Evolutionary conservation across 208 protist genomes (phyloP).

Genomic region (Acanthamoeba castellanii): DNA sequence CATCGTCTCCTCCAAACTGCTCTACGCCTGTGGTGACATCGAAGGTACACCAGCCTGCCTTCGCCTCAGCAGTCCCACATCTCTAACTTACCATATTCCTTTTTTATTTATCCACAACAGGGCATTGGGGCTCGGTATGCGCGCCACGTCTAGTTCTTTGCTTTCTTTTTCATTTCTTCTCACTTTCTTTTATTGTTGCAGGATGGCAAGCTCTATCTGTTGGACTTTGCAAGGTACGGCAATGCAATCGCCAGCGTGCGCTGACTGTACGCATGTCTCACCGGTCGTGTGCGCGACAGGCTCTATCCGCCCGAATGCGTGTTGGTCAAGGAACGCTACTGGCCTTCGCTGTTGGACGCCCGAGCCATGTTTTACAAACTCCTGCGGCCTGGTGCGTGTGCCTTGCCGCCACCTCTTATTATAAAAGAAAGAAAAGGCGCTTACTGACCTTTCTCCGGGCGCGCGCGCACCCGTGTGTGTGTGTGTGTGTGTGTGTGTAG

Average conservation of each 20-base stretch:
- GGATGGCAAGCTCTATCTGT: constrained; percentile 54
- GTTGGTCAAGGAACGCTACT: not conserved
- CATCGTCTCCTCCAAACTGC: constrained; percentile 2
- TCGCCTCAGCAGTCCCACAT: not conserved
- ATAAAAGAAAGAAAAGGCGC: no score
- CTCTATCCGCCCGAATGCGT: constrained; percentile 40
- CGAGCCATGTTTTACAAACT: constrained; percentile 69
- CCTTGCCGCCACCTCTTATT: no score
- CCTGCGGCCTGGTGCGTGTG: constrained; percentile 10
- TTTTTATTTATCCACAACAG: not conserved
- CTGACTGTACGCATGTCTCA: not conserved
- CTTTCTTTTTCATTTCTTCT: not conserved
- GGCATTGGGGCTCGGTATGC: constrained; percentile 52
- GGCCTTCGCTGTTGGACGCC: not conserved
- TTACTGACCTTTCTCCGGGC: no score
- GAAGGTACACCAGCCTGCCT: not conserved
- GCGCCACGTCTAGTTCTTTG: not conserved
- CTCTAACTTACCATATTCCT: not conserved
- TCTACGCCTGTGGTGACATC: constrained; percentile 69
- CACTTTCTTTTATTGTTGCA: not conserved
- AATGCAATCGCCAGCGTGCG: not conserved
- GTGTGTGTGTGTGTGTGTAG: no score
- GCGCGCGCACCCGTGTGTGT: no score
- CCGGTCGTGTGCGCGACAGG: not conserved
- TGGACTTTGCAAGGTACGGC: constrained; percentile 39